Conservation (phyloP, 2,329 filamentous ascomycete species). For the Knoxdaviesia proteae region DNA sequence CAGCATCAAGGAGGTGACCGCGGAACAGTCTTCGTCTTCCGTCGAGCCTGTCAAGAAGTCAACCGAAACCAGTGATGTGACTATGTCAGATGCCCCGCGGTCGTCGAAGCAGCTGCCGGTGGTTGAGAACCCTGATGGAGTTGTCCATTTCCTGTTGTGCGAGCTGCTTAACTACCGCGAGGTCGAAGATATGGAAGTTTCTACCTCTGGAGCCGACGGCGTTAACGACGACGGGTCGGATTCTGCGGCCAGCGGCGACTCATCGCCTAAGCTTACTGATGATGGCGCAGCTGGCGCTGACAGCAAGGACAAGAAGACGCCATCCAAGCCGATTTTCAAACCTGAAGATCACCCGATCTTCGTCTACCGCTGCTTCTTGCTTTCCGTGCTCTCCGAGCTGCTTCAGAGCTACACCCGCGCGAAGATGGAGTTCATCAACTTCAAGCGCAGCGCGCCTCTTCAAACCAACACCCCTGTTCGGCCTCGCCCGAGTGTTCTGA, state of each 20-base stretch:
- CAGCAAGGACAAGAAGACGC: constrained; percentile 36
- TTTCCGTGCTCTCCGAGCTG: constrained; percentile 80
- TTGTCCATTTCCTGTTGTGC: constrained; percentile 84
- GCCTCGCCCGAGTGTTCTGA: constrained; percentile 75
- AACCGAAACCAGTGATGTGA: constrained; percentile 36
- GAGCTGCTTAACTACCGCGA: constrained; percentile 84
- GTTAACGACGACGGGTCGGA: neutral
- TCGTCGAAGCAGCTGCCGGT: constrained; percentile 59
- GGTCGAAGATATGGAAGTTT: constrained; percentile 60
- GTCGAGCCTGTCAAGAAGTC: constrained; percentile 33
- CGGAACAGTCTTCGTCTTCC: neutral
- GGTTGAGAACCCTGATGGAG: constrained; percentile 81
- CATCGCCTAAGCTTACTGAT: constrained; percentile 10
- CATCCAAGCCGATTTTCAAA: constrained; percentile 59
- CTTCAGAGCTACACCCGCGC: constrained; percentile 80
- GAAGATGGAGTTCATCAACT: constrained; percentile 98
- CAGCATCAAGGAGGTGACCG: neutral
- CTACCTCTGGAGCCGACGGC: constrained; percentile 3
- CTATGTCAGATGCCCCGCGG: constrained; percentile 46
- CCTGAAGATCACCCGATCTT: constrained; percentile 87
- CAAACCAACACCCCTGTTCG: constrained; percentile 79
- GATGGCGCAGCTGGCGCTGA: constrained; percentile 14
- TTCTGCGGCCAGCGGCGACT: neutral
- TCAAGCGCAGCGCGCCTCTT: constrained; percentile 76
- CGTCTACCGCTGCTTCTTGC: constrained; percentile 84